Evolutionary conservation across 1,139 yeast species (phyloP).

Genomic region (Blastobotrys proliferans): DNA sequence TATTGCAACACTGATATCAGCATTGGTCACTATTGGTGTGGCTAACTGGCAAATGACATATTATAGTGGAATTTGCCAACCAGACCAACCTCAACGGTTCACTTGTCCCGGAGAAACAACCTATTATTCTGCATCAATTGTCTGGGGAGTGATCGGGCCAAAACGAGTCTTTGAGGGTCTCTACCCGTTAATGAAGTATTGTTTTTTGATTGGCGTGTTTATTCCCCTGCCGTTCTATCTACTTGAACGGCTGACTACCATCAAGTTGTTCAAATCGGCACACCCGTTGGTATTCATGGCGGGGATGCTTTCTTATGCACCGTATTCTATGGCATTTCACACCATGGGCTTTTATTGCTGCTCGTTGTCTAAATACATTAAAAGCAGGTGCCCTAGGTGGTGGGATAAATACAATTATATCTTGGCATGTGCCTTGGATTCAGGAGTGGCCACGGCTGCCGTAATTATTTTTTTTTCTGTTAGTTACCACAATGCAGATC

Average conservation of each 20-base stretch:
- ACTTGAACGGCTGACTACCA: background rate
- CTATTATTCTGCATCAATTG: slow-evolving; percentile 50
- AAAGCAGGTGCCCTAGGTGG: slow-evolving; percentile 40
- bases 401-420: slow-evolving; percentile 65
- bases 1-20: slow-evolving; percentile 36
- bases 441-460: slow-evolving; percentile 56
- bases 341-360: slow-evolving; percentile 4
- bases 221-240: slow-evolving; percentile 5
- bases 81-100: slow-evolving; percentile 27
- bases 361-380: slow-evolving; percentile 10
- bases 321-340: slow-evolving; percentile 8
- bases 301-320: slow-evolving; percentile 10
- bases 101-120: slow-evolving; percentile 40
- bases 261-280: slow-evolving; percentile 3
- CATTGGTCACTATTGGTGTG: slow-evolving; percentile 47
- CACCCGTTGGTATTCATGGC: slow-evolving; percentile 12
- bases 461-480: slow-evolving; percentile 52
- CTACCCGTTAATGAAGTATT: slow-evolving; percentile 46
- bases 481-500: slow-evolving; percentile 39
- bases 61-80: slow-evolving; percentile 32
- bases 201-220: slow-evolving; percentile 38
- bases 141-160: slow-evolving; percentile 70
- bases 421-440: slow-evolving; percentile 49
- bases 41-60: slow-evolving; percentile 46
- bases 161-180: slow-evolving; percentile 47